Evolutionary conservation across 177 flowering plant species (phyloP).

Genomic region (Vitis hybrid): DNA sequence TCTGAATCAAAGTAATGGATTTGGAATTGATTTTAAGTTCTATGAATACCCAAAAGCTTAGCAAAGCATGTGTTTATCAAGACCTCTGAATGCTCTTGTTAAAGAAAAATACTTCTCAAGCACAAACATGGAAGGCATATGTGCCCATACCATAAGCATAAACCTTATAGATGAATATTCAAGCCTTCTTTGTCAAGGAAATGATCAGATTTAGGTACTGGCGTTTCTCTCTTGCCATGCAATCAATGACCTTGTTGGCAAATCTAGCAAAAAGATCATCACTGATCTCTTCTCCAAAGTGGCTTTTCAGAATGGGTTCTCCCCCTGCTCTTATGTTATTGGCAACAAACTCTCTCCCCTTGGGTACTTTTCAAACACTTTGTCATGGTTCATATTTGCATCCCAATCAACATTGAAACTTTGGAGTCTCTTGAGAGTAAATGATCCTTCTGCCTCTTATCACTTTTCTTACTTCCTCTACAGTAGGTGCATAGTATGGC

Average conservation of each 20-base stretch:
- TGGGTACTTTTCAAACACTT: background rate
- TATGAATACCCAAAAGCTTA: no score
- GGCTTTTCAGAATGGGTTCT: conserved; percentile 5
- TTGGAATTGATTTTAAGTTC: no score
- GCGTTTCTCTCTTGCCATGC: background rate
- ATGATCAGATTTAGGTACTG: conserved; percentile 8
- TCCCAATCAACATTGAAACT: conserved; percentile 5
- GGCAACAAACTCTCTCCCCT: conserved; percentile 11
- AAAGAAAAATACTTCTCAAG: no score
- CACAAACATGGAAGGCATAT: no score
- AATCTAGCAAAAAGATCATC: conserved; percentile 26
- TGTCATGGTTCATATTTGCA: background rate
- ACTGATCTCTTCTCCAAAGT: conserved; percentile 19
- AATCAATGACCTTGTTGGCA: background rate
- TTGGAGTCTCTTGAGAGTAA: background rate
- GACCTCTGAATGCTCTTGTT: no score
- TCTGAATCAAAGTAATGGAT: no score
- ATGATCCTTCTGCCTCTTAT: conserved; percentile 16
- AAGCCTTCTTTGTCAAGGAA: conserved; percentile 10
- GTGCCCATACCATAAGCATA: no score
- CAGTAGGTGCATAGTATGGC: conserved; percentile 11
- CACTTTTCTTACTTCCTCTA: background rate
- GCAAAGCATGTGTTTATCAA: no score
- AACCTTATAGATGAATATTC: no score
- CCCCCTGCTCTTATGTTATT: conserved; percentile 14